These are phyloP conservation scores for Phalaenopsis aphrodite DNA, from an alignment of 106 monocot genomes.

Conservation along the genomic window DNA sequence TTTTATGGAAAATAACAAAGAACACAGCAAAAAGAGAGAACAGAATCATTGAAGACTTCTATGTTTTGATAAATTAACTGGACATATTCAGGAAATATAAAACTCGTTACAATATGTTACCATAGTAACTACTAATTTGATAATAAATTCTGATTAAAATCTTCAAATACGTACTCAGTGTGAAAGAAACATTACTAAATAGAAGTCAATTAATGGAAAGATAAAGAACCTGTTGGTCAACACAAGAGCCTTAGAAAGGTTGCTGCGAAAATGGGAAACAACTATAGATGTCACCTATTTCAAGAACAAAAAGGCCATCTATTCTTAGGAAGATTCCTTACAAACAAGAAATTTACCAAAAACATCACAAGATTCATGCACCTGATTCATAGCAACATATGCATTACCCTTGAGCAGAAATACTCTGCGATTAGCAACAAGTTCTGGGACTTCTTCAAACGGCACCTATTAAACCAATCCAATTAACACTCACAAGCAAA, in stretches of 20 bases:
- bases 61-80: conserved; percentile 4
- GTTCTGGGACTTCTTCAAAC: conserved; percentile 94
- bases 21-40: background rate
- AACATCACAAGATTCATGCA: conserved; percentile 9
- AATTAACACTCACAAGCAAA: background rate
- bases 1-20: background rate
- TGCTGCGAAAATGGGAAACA: conserved; percentile 73
- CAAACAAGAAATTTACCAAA: background rate
- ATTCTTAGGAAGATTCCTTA: background rate
- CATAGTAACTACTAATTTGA: background rate
- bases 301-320: conserved; percentile 8
- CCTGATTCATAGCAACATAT: conserved; percentile 96
- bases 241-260: conserved; percentile 83
- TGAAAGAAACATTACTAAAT: background rate
- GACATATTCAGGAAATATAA: background rate
- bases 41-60: background rate
- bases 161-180: background rate
- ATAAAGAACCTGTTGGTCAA: conserved; percentile 70
- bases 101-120: background rate
- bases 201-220: conserved; percentile 1
- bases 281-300: conserved; percentile 75
- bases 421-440: conserved; percentile 71
- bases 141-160: background rate
- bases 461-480: conserved; percentile 39
- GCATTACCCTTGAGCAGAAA: conserved; percentile 86